Percentiles rank a stretch among this genome's conserved stretches.
Evolutionary conservation across 139 green algal species (phyloP).

Genomic region (Tetraselmis chui): DNA sequence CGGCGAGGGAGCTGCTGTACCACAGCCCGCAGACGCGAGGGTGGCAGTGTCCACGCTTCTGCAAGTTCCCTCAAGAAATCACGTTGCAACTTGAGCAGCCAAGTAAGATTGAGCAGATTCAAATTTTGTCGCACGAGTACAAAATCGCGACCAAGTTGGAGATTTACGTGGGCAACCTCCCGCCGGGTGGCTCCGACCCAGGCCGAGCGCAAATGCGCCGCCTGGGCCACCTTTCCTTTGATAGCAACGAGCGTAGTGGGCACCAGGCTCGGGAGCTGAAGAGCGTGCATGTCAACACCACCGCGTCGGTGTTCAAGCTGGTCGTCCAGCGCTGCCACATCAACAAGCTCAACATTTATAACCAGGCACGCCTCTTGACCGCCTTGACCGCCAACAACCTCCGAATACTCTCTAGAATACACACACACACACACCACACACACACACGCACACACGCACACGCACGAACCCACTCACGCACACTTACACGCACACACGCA

Average conservation of each 20-base stretch:
- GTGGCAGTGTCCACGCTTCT: conserved; percentile 76
- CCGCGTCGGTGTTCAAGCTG: conserved; percentile 50
- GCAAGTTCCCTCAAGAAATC: conserved; percentile 78
- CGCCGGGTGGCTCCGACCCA: conserved; percentile 14
- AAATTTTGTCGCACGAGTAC: conserved; percentile 89
- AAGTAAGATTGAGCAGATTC: conserved; percentile 71
- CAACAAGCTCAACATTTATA: conserved; percentile 88
- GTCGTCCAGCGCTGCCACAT: conserved; percentile 73
- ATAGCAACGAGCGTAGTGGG: conserved; percentile 77
- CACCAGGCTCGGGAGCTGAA: conserved; percentile 86
- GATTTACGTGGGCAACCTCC: conserved; percentile 55
- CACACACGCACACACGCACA: too few species aligned
- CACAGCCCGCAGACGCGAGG: conserved; percentile 69
- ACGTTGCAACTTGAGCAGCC: conserved; percentile 58
- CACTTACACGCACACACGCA: too few species aligned
- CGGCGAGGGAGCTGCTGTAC: conserved; percentile 65
- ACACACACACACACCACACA: too few species aligned
- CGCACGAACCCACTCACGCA: too few species aligned
- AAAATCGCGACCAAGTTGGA: conserved; percentile 85
- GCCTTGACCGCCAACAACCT: too few species aligned
- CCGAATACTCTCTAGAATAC: too few species aligned
- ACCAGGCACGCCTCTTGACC: conserved; percentile 67
- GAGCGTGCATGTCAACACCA: conserved; percentile 69
- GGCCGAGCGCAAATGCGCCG: conserved; percentile 22
- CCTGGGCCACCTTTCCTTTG: conserved; percentile 82